These are phyloP conservation scores for Alternaria arborescens DNA, from an alignment of 2,329 filamentous ascomycete genomes.

Conservation along the genomic window DNA sequence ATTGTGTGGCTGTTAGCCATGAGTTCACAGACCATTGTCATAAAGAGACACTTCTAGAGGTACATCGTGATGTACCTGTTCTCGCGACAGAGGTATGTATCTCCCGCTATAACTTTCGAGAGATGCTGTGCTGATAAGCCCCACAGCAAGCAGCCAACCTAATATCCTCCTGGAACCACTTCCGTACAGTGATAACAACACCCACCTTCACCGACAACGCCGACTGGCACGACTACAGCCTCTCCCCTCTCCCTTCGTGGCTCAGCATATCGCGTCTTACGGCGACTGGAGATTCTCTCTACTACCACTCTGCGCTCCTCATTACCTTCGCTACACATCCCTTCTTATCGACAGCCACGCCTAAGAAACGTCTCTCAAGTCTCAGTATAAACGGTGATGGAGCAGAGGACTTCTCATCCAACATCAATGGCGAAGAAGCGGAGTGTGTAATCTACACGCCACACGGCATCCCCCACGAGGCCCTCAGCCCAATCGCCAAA, in stretches of 20 bases:
- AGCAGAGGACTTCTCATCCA: constrained; percentile 28
- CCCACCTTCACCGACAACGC: constrained; percentile 54
- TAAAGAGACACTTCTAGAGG: constrained; percentile 65
- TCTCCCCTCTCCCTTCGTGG: constrained; percentile 65
- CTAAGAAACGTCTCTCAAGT: constrained; percentile 40
- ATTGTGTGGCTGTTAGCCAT: constrained; percentile 68
- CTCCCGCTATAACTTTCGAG: not conserved
- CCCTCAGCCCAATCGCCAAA: constrained; percentile 55
- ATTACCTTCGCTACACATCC: constrained; percentile 60
- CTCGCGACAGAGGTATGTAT: constrained; percentile 62
- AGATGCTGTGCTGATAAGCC: not conserved
- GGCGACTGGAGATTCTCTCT: constrained; percentile 63
- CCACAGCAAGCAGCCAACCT: constrained; percentile 62
- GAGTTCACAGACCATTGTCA: constrained; percentile 77
- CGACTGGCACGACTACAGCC: constrained; percentile 58
- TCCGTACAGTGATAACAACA: constrained; percentile 62
- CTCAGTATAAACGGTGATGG: constrained; percentile 44
- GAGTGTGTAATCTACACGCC: constrained; percentile 71
- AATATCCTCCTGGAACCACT: constrained; percentile 67
- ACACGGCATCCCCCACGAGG: constrained; percentile 64
- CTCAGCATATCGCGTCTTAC: constrained; percentile 67
- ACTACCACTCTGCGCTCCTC: constrained; percentile 67
- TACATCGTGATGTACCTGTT: constrained; percentile 64
- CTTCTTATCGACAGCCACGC: constrained; percentile 35
- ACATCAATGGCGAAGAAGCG: constrained; percentile 38